Evolutionary conservation across 768 basidiomycete genomes (phyloP), one percentile per base, ranked within the genome.

Genomic region (Multifurca ochricompacta): DNA sequence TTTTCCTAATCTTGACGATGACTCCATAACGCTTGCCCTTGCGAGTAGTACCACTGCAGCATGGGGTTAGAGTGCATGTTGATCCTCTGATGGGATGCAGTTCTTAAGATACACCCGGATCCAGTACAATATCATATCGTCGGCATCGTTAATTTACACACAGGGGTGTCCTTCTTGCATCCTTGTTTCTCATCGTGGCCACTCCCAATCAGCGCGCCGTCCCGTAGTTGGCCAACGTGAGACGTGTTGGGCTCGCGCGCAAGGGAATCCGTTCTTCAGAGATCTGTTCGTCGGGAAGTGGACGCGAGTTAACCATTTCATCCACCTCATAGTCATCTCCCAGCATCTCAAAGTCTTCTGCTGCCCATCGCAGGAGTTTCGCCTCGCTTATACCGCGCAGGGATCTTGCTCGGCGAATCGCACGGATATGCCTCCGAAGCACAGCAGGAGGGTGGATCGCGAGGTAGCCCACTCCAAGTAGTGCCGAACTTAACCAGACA

Each of bases 41-140:
- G 30, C 10, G 32, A 25, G 45, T 60, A 81, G 79, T 66, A 78
- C 79, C n/a, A 80, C 77, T 0, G 77, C 77, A 47, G 79, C 79
- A 0, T 81, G 79, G 79, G 79, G 77, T 62, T 81, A 59, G 54
- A 31, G 40, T 54, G 42, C 48, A 54, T 35, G 23, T 18, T 53
- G 50, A n/a, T 36, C 18, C 30, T 23, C 27, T 35, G 16, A 44
- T 21, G 27, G 34, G 28, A 42, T 11, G 28, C 28, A 16, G 31
- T 50, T 34, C 28, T 27, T 4, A 41, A 39, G 43, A 39, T 28
- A 34, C 18, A 49, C 51, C 30, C 36, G 25, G 34, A 57, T 49
- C 55, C 37, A 60, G 28, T 27, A 43, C 44, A 48, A 40, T 34
- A 42, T 40, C 39, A 42, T 40, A 47, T 52, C 34, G 31, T 39